These are phyloP conservation scores for Aspergillus viridinutans DNA, from an alignment of 2,329 filamentous ascomycete genomes.

Conservation along the genomic window DNA sequence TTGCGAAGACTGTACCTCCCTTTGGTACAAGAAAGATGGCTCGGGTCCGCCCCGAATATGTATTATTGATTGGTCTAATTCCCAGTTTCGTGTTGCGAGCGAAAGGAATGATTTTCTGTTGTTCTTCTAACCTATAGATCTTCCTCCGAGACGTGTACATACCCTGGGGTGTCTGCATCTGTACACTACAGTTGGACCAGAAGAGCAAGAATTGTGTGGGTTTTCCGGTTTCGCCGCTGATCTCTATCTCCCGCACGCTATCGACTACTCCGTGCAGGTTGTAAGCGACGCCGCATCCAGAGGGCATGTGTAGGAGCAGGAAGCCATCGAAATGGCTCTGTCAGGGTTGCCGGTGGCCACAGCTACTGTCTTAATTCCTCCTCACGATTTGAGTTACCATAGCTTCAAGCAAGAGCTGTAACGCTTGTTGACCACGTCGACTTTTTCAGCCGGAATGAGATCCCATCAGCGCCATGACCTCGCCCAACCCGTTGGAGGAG, in stretches of 20 bases:
- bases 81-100: conserved; percentile 38
- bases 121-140: conserved; percentile 34
- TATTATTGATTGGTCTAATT: conserved; percentile 43
- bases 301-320: background rate
- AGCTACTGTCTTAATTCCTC: background rate
- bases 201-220: conserved; percentile 36
- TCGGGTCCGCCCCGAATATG: conserved; percentile 33
- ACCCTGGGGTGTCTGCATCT: conserved; percentile 35
- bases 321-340: background rate
- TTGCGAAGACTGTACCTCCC: conserved; percentile 29
- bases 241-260: conserved; percentile 3
- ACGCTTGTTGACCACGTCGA: background rate
- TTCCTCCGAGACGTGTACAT: conserved; percentile 40
- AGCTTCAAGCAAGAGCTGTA: background rate
- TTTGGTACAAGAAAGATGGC: conserved; percentile 32
- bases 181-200: conserved; percentile 38
- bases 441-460: conserved; percentile 22
- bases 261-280: conserved; percentile 1
- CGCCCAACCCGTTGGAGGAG: conserved; percentile 26
- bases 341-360: background rate
- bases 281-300: conserved; percentile 6
- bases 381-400: background rate
- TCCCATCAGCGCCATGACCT: conserved; percentile 32
- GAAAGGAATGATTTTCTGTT: conserved; percentile 37
- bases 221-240: conserved; percentile 24